Percentiles rank a stretch among this genome's conserved stretches.
Conservation (phyloP, 192 early-diverging fungal genomes). For the Coemansia umbellata region DNA sequence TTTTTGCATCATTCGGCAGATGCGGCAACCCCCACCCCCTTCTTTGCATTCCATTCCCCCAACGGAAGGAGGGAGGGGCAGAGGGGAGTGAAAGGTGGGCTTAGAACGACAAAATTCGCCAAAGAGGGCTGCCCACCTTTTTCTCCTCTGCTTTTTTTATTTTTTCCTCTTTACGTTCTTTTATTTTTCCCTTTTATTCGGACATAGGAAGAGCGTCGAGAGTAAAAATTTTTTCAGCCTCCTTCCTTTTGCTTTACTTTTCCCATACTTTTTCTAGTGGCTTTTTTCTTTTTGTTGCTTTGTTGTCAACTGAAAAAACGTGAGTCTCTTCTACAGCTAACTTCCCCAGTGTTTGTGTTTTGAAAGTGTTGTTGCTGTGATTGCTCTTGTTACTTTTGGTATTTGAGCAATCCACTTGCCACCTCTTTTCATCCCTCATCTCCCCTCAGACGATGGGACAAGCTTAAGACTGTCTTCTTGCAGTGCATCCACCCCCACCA, state of each 20-base stretch:
- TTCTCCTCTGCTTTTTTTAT: constrained; percentile 42
- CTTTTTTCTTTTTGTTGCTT: constrained; percentile 9
- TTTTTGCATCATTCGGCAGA: constrained; percentile 12
- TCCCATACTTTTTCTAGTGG: constrained; percentile 1
- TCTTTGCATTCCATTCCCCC: constrained; percentile 3
- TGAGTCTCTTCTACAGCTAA: constrained; percentile 3
- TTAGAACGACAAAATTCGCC: constrained; percentile 10
- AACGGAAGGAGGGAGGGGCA: constrained; percentile 1
- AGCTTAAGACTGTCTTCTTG: not conserved
- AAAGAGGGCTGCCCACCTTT: constrained; percentile 25
- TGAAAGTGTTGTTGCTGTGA: not conserved
- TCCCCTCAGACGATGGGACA: not conserved
- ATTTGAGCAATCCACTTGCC: too few species aligned
- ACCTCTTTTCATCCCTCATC: too few species aligned
- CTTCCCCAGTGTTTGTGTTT: not conserved
- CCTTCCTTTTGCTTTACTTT: constrained; percentile 12
- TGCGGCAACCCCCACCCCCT: not conserved
- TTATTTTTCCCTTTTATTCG: constrained; percentile 20
- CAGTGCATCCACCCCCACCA: too few species aligned
- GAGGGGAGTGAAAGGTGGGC: constrained; percentile 1
- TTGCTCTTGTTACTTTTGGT: not conserved
- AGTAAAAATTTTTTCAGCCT: not conserved
- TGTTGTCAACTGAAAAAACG: constrained; percentile 10
- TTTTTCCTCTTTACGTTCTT: constrained; percentile 24
- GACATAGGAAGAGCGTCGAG: constrained; percentile 9